Evolutionary conservation across 2,329 filamentous ascomycete genomes (phyloP).

Genomic region (Nakataea oryzae): DNA sequence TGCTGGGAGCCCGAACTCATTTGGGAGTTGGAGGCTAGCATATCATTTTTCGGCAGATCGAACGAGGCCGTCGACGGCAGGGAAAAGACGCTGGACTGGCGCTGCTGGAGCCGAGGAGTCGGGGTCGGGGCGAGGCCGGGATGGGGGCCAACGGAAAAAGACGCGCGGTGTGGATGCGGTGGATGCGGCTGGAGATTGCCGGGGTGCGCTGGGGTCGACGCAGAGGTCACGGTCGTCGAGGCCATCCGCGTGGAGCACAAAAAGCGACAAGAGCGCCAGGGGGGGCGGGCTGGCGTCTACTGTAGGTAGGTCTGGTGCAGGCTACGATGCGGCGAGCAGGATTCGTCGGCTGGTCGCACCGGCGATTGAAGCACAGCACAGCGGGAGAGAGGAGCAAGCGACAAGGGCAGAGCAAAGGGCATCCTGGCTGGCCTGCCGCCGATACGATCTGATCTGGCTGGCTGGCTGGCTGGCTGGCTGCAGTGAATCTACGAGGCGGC

Average conservation of each 20-base stretch:
- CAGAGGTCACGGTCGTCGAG: slow-evolving; percentile 23
- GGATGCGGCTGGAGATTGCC: slow-evolving; percentile 5
- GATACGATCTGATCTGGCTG: background rate
- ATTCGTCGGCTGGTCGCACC: too few species aligned
- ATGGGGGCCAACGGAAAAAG: slow-evolving; percentile 11
- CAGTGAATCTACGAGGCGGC: background rate
- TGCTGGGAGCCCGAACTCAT: slow-evolving; percentile 15
- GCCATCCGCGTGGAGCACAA: slow-evolving; percentile 18
- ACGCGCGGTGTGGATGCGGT: slow-evolving; percentile 13
- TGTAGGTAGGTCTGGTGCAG: background rate
- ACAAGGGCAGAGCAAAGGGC: too few species aligned
- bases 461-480: too few species aligned
- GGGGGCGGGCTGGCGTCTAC: background rate
- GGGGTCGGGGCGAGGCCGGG: slow-evolving; percentile 6
- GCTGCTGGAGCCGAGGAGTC: slow-evolving; percentile 3
- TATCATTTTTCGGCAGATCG: slow-evolving; percentile 6
- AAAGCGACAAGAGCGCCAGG: background rate
- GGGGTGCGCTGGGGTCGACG: slow-evolving; percentile 3
- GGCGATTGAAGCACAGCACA: too few species aligned
- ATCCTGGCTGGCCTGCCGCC: background rate
- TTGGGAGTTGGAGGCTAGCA: slow-evolving; percentile 8
- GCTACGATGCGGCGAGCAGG: too few species aligned
- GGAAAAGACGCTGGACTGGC: slow-evolving; percentile 2
- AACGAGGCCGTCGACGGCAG: slow-evolving; percentile 8
- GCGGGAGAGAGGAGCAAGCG: background rate